Evolutionary conservation across 2,329 filamentous ascomycete genomes (phyloP), one percentile per base, ranked within the genome.

Genomic region (Thielaviopsis punctulata): DNA sequence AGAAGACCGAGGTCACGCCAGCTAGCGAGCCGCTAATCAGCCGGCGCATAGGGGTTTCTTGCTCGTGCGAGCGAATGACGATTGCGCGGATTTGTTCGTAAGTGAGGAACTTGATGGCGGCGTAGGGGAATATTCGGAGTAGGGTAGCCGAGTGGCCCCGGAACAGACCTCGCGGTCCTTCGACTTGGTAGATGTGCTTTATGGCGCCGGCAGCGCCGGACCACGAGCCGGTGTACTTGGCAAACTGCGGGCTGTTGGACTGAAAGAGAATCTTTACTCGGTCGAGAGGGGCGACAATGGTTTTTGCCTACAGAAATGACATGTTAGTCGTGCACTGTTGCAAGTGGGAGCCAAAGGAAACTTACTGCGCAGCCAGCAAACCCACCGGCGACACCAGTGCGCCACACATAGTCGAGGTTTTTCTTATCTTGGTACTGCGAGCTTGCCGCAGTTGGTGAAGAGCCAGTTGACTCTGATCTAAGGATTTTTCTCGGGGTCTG

Each of bases 191-290:
- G 57, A 98, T 96, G 60, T 89, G 84, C 59, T 77, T 76, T 66
- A 96, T 84, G 23, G 92, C 89, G 18, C 75, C 75, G n/a, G 78
- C 76, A 19, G 94, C 80, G 48, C 92, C 92, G 52, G 78, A 76
- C 84, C 89, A 95, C 43, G 84, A 88, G 41, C 88, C 86, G 1
- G 86, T 80, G 64, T 96, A 98, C 68, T 94, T 95, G 51, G 84
- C 77, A 64, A 95, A 98, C 59, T 92, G 83, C 2, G 92, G 92
- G 62, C 92, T 95, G 62, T 84, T 87, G 50, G 92, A 84, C 66
- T 98, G 92, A 69, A 98, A 96, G 43, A 98, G 83, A 62, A 98
- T 98, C 69, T 98, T 98, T 62, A 98, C 92, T 58, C 92, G 83
- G 68, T 98, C 92, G 57, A 98, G 84, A 22, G 92, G 92, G 22